A percentile compares a stretch with the other conserved stretches of the same genome.
phyloP scores from a whole-genome alignment of 768 basidiomycete genomes.

The Xerocomus brunneocitrinus region DNA sequence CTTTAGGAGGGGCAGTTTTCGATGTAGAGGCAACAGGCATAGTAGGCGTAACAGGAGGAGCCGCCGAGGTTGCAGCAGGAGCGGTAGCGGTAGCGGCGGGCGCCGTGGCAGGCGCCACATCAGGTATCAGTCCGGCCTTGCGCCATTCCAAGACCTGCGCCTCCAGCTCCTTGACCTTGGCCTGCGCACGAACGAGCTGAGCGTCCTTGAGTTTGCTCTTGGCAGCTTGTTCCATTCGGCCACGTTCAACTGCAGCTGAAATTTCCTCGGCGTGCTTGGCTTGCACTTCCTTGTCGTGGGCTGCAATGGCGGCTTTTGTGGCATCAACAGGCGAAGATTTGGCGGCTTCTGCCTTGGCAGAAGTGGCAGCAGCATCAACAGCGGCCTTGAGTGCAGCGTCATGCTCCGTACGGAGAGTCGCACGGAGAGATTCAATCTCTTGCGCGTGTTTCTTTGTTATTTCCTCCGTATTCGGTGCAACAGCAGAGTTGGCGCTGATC shows the following conservation, averaged over 20 bases:
- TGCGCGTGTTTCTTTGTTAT: slow-evolving; percentile 50
- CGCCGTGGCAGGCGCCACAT: slow-evolving; percentile 23
- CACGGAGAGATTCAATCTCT: slow-evolving; percentile 54
- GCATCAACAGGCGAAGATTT: slow-evolving; percentile 31
- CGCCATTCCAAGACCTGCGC: slow-evolving; percentile 55
- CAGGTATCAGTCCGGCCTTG: slow-evolving; percentile 45
- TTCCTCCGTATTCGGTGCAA: slow-evolving; percentile 33
- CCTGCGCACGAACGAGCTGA: slow-evolving; percentile 58
- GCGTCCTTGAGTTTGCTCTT: slow-evolving; percentile 69
- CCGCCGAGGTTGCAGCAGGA: slow-evolving; percentile 7
- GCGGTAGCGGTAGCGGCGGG: slow-evolving; percentile 18
- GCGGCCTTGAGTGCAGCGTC: slow-evolving; percentile 50
- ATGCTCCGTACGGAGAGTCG: slow-evolving; percentile 52
- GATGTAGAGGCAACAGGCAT: slow-evolving; percentile 28
- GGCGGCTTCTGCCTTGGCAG: slow-evolving; percentile 34
- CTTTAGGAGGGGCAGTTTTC: slow-evolving; percentile 6
- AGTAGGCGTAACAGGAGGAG: slow-evolving; percentile 23
- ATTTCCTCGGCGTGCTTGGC: slow-evolving; percentile 53
- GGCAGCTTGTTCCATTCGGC: slow-evolving; percentile 56
- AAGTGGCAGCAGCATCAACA: slow-evolving; percentile 42
- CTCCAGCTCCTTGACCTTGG: slow-evolving; percentile 65
- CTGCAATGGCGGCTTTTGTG: slow-evolving; percentile 44
- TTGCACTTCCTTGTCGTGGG: slow-evolving; percentile 45
- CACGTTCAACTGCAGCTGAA: slow-evolving; percentile 61
- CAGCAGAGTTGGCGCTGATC: slow-evolving; percentile 23